Base-by-base conservation (phyloP, 148 eudicot species). In the Nepenthes mirabilis region DNA sequence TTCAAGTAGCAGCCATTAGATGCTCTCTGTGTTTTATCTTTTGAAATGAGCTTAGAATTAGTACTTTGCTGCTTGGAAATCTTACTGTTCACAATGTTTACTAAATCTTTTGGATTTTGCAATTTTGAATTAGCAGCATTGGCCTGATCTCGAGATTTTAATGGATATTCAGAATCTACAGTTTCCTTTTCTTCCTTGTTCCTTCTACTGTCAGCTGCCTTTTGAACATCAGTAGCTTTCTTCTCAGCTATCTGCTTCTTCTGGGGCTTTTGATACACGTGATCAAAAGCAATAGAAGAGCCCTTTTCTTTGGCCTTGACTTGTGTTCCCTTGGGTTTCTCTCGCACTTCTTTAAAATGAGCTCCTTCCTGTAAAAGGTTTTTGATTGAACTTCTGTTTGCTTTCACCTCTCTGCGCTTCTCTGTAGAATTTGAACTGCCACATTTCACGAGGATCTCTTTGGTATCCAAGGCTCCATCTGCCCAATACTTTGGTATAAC, bases 221-320 rank as follows among this genome's bases (percentile, higher is more conserved):
- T 75, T 37, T 51, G 75, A 5, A 11, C 52, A 2, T 49, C 52
- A n/a, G 6, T 12, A 63, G 43, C 48, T 70, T 61, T 74, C 55
- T 66, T 80, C 56, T 64, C 80, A 53, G 56, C 43, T 55, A 23
- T 62, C 52, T 74, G 65, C 64, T 68, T 75, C 61, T 67, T 78
- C 48, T 68, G 76, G 45, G 54, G 52, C 59, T 64, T 72, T 43
- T 60, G 67, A 59, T 55, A 64, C 52, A 55, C 50, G 52, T 59
- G 67, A 11, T 47, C 62, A 13, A 67, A 72, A 61, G 61, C 52
- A n/a, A 6, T 11, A 49, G 14, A 3, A 49, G 3, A n/a, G 10
- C 52, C n/a, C 6, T 49, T 49, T 49, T 49, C 52, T 12, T 5
- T 49, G 33, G 35, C 36, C 47, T 34, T 59, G 48, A 6, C 62